Evolutionary conservation across 2,329 filamentous ascomycete genomes (phyloP), one percentile per base, ranked within the genome.

Genomic region (Mycosphaerella sp.): DNA sequence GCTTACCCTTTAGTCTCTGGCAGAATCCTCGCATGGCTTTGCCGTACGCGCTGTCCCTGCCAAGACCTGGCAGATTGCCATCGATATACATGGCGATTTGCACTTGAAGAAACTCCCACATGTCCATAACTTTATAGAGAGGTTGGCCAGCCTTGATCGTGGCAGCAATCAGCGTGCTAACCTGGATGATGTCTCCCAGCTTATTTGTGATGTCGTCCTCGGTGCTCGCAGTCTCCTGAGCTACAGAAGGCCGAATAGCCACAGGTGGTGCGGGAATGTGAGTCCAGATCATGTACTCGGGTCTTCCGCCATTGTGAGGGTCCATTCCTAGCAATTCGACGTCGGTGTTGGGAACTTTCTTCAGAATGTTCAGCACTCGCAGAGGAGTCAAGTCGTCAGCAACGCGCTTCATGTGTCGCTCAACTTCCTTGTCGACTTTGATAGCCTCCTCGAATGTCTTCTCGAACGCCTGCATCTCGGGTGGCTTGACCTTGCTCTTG

Each of bases 41-140:
- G 52, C 89, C 87, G 54, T 89, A 85, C 7, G 89, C 87, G 10
- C 85, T 85, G 62, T 94, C 89, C 61, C 90, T 85, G 21, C 64
- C 64, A n/a, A 98, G 78, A 25, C 91, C 91, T 0, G 93, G 93
- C 2, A 95, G 84, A 62, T 96, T 90, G 57, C 90, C 95, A 73
- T 98, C 97, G 68, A 98, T 91, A 68, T 98, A 97, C 78, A 97
- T 89, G 54, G 91, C 93, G 54, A 97, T 87, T 64, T 97, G 90
- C 7, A 95, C 79, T 65, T 97, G 91, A 54, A 98, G 75, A 64
- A 91, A 97, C 66, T 98, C 93, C 93, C 93, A 98, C 62, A 95
- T 89, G 67, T 98, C 93, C 84, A 97, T 94, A 50, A 97, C 87
- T 0, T 88, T 94, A 59, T 86, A 81, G 2, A 98, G 79, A 0